Conservation (phyloP, 768 basidiomycete species). For the Hypsizygus marmoreus region DNA sequence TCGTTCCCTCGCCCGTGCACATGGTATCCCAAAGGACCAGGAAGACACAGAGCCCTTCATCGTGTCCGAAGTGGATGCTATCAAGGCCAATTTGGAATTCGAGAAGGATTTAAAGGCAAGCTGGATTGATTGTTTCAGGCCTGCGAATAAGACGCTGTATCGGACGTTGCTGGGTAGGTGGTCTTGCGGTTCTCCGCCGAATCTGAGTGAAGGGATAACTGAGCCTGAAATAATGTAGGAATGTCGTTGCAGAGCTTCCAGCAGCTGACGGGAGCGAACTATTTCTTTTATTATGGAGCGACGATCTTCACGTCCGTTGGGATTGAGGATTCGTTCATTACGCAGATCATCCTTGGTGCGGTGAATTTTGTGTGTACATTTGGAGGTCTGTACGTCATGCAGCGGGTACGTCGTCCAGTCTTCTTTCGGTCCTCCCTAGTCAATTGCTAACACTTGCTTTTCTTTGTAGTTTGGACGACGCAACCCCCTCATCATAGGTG, state of each 20-base stretch:
- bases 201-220: background rate
- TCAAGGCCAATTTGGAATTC: constrained; percentile 48
- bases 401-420: constrained; percentile 41
- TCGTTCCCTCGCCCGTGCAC: constrained; percentile 45
- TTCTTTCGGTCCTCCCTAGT: constrained; percentile 1
- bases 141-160: constrained; percentile 59
- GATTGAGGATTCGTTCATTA: constrained; percentile 63
- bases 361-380: constrained; percentile 76
- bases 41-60: constrained; percentile 44
- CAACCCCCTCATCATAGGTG: constrained; percentile 64
- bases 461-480: constrained; percentile 59
- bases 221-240: constrained; percentile 26
- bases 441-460: background rate
- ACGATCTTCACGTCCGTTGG: constrained; percentile 71
- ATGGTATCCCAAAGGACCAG: constrained; percentile 46
- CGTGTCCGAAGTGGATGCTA: constrained; percentile 54
- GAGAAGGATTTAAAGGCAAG: constrained; percentile 49
- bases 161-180: constrained; percentile 53
- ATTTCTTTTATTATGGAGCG: constrained; percentile 69
- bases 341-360: constrained; percentile 74
- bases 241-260: constrained; percentile 72
- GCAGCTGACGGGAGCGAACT: constrained; percentile 72
- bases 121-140: constrained; percentile 72
- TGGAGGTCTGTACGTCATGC: constrained; percentile 73
- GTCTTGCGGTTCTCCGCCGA: background rate